These are phyloP conservation scores for Populus nigra DNA, from an alignment of 345 rosid species.

Conservation along the genomic window DNA sequence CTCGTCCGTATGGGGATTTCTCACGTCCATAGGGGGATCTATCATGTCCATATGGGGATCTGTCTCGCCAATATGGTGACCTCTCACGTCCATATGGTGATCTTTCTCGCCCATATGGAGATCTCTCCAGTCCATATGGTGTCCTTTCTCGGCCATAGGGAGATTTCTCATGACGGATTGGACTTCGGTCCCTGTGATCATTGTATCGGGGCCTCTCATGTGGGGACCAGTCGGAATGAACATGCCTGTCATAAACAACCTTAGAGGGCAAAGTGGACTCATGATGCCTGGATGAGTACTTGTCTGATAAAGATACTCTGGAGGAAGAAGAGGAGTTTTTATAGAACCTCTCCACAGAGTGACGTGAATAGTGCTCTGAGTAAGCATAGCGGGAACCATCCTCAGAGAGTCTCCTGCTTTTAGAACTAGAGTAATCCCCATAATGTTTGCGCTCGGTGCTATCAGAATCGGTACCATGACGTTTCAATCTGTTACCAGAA, in stretches of 20 bases:
- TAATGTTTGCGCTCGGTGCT: slow-evolving; percentile 61
- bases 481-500: slow-evolving; percentile 65
- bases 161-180: slow-evolving; percentile 54
- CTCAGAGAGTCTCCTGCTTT: slow-evolving; percentile 77
- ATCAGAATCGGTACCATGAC: slow-evolving; percentile 69
- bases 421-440: slow-evolving; percentile 58
- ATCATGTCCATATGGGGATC: slow-evolving; percentile 28
- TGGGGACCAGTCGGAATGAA: slow-evolving; percentile 69
- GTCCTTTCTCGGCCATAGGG: slow-evolving; percentile 19
- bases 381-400: slow-evolving; percentile 55
- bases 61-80: slow-evolving; percentile 19
- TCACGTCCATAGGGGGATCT: slow-evolving; percentile 38
- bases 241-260: slow-evolving; percentile 69
- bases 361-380: slow-evolving; percentile 62
- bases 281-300: slow-evolving; percentile 66
- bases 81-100: slow-evolving; percentile 21
- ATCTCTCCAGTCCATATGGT: slow-evolving; percentile 14
- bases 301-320: slow-evolving; percentile 57
- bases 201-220: slow-evolving; percentile 59
- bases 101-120: slow-evolving; percentile 15
- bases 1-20: slow-evolving; percentile 40
- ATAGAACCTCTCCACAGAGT: slow-evolving; percentile 55
- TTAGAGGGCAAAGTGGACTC: slow-evolving; percentile 66
- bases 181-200: slow-evolving; percentile 70
- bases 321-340: slow-evolving; percentile 71